These are phyloP conservation scores for Aegilops umbellulata DNA, from an alignment of 176 grass and related monocot genomes.

Conservation along the genomic window DNA sequence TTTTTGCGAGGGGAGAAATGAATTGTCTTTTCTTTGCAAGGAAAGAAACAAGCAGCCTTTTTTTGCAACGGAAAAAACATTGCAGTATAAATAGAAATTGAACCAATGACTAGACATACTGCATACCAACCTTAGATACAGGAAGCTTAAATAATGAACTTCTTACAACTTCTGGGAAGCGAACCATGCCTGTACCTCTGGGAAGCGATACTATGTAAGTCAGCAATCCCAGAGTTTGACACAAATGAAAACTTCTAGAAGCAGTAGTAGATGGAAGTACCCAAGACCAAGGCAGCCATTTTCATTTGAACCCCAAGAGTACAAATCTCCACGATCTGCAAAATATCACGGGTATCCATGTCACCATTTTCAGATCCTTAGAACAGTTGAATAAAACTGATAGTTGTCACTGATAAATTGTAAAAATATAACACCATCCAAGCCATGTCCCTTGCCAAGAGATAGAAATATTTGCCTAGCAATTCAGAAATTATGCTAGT, in stretches of 20 bases:
- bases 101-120: slow-evolving; percentile 5
- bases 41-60: slow-evolving; percentile 17
- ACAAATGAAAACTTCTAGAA: slow-evolving; percentile 1
- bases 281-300: slow-evolving; percentile 97
- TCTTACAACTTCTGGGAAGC: slow-evolving; percentile 62
- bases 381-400: not conserved
- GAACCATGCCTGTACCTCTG: slow-evolving; percentile 70
- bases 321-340: slow-evolving; percentile 72
- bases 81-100: not conserved
- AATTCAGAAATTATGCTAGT: not conserved
- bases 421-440: not conserved
- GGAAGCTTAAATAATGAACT: slow-evolving; percentile 69
- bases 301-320: slow-evolving; percentile 97
- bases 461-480: slow-evolving; percentile 7
- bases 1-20: not conserved
- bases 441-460: not conserved
- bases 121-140: slow-evolving; percentile 60
- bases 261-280: slow-evolving; percentile 51
- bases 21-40: slow-evolving; percentile 24
- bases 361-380: not conserved
- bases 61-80: not conserved
- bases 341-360: slow-evolving; percentile 7
- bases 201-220: slow-evolving; percentile 34
- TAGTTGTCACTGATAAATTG: not conserved
- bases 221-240: not conserved